Percentiles rank a stretch among this genome's conserved stretches.
Evolutionary conservation across 805 yeast genomes (phyloP).

Genomic region (Saccharomycopsis capsularis): DNA sequence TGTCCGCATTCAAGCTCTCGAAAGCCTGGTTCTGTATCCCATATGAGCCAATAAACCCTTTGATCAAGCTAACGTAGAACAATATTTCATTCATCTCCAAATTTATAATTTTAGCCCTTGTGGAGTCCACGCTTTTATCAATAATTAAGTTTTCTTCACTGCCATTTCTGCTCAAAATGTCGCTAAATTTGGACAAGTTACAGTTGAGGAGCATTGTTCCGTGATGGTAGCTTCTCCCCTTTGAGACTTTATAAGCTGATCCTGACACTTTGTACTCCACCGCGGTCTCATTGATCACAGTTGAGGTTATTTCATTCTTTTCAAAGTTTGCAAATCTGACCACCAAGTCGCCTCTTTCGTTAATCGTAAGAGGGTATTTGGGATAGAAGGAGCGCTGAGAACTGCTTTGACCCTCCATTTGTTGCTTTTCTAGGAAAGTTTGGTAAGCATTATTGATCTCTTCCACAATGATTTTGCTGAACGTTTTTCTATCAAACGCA

Average conservation of each 20-base stretch:
- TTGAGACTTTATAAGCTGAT: conserved; percentile 81
- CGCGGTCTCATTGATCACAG: conserved; percentile 39
- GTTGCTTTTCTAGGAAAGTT: conserved; percentile 20
- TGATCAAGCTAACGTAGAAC: conserved; percentile 7
- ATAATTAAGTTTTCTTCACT: conserved; percentile 31
- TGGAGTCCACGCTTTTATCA: conserved; percentile 61
- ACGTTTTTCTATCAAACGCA: conserved; percentile 53
- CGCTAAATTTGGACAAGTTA: conserved; percentile 49
- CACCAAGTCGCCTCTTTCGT: conserved; percentile 62
- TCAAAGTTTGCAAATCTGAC: background rate
- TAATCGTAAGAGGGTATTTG: conserved; percentile 34
- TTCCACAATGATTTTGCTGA: conserved; percentile 42
- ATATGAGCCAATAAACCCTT: conserved; percentile 15
- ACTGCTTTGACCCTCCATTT: conserved; percentile 10
- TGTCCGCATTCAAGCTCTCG: background rate
- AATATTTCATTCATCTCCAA: conserved; percentile 29
- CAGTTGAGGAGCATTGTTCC: conserved; percentile 87
- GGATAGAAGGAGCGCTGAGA: conserved; percentile 9
- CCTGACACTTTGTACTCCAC: conserved; percentile 70
- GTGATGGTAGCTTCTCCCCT: conserved; percentile 83
- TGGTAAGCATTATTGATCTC: conserved; percentile 28
- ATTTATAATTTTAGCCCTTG: conserved; percentile 73
- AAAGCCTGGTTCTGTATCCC: background rate
- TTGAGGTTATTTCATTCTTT: background rate
- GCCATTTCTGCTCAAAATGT: conserved; percentile 43